phyloP scores from a whole-genome alignment of 805 yeast species.

The Saturnispora gosingensis region DNA sequence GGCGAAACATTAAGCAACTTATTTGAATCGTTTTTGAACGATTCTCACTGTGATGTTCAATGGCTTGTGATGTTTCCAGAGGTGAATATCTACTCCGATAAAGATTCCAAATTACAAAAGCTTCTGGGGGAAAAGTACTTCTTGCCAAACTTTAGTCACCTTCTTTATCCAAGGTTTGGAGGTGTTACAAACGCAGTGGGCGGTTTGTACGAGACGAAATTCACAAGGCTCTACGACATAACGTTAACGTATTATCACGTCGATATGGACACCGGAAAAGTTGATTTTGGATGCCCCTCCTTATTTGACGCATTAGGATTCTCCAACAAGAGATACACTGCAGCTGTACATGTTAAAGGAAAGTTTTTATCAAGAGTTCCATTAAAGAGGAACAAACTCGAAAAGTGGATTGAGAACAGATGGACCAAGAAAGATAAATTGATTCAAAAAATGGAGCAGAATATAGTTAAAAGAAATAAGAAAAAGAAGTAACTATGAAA shows the following conservation, averaged over 20 bases:
- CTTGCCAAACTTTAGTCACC: slow-evolving; percentile 48
- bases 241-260: slow-evolving; percentile 37
- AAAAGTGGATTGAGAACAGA: slow-evolving; percentile 64
- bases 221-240: slow-evolving; percentile 44
- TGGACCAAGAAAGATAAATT: slow-evolving; percentile 66
- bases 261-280: slow-evolving; percentile 8
- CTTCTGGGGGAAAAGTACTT: slow-evolving; percentile 46
- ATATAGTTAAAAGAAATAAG: slow-evolving; percentile 9
- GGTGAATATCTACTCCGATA: slow-evolving; percentile 57
- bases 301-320: slow-evolving; percentile 30
- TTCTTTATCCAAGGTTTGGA: slow-evolving; percentile 72
- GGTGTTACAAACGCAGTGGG: slow-evolving; percentile 43
- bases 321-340: slow-evolving; percentile 21
- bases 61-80: slow-evolving; percentile 82
- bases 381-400: slow-evolving; percentile 43
- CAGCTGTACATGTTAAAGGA: slow-evolving; percentile 40
- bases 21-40: slow-evolving; percentile 28
- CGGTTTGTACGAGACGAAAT: slow-evolving; percentile 32
- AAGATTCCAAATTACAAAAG: slow-evolving; percentile 40
- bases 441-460: slow-evolving; percentile 31
- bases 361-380: slow-evolving; percentile 42
- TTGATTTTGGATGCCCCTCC: slow-evolving; percentile 28
- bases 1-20: slow-evolving; percentile 23
- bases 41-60: slow-evolving; percentile 17
- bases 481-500: neutral